These are phyloP conservation scores for Pseudevernia furfuracea DNA, from an alignment of 495 filamentous ascomycete species.

Conservation along the genomic window DNA sequence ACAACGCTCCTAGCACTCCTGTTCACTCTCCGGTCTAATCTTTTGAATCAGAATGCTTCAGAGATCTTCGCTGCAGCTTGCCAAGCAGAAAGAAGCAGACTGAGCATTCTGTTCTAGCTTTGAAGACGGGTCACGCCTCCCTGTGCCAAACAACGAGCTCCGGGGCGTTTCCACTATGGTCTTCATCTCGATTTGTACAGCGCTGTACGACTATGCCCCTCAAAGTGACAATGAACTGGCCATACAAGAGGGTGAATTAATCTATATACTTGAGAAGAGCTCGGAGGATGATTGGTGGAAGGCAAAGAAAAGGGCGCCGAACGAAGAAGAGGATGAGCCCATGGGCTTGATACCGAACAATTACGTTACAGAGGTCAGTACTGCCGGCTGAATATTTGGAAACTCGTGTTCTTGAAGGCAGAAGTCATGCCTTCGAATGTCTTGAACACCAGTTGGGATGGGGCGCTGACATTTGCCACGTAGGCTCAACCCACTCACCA, in stretches of 20 bases:
- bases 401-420: neutral
- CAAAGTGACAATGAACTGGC: constrained; percentile 82
- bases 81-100: constrained; percentile 13
- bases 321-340: constrained; percentile 89
- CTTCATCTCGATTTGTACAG: constrained; percentile 87
- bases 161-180: constrained; percentile 40
- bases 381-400: neutral
- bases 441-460: neutral
- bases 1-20: neutral
- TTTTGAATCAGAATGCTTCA: neutral
- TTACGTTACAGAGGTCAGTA: constrained; percentile 89
- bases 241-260: constrained; percentile 80
- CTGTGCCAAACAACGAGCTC: neutral
- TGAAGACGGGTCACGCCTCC: neutral
- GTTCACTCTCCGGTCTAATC: neutral
- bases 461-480: constrained; percentile 23
- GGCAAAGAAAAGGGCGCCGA: constrained; percentile 90
- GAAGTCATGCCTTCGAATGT: too few relatives aligned
- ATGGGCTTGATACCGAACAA: constrained; percentile 90
- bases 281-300: constrained; percentile 95
- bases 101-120: neutral
- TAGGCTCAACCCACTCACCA: constrained; percentile 64
- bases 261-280: constrained; percentile 89
- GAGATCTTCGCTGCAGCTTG: neutral
- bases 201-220: constrained; percentile 87